A percentile compares a stretch with the other conserved stretches of the same genome.
phyloP scores from a whole-genome alignment of 1,284 basidiomycete species.

The Moniliophthora roreri region DNA sequence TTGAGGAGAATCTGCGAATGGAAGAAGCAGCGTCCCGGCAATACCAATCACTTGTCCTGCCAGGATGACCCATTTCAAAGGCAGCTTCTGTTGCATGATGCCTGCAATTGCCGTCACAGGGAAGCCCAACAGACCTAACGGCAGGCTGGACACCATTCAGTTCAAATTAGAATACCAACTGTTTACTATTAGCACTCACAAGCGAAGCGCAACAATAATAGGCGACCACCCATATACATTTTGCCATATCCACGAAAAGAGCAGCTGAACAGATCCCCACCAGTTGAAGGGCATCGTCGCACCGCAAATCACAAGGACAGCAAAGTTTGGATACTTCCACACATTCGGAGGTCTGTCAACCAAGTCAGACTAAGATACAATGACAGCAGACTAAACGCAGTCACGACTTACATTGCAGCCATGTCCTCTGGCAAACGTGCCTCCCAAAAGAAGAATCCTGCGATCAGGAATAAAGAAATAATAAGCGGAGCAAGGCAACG shows the following conservation, averaged over 20 bases:
- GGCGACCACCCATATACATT: constrained; percentile 36
- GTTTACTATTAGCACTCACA: constrained; percentile 27
- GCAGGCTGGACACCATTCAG: constrained; percentile 30
- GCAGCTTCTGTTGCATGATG: constrained; percentile 33
- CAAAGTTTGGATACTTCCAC: constrained; percentile 44
- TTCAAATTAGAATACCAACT: not conserved
- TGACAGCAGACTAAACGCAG: not conserved
- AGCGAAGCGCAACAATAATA: constrained; percentile 37
- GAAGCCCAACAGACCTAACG: constrained; percentile 35
- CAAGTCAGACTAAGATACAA: no score
- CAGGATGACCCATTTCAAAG: constrained; percentile 46
- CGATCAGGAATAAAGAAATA: constrained; percentile 37
- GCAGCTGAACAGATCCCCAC: constrained; percentile 40
- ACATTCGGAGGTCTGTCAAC: constrained; percentile 32
- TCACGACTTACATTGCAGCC: constrained; percentile 37
- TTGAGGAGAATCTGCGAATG: constrained; percentile 35
- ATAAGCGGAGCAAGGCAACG: constrained; percentile 41
- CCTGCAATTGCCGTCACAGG: constrained; percentile 39
- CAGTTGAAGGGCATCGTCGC: constrained; percentile 42
- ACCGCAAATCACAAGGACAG: constrained; percentile 32
- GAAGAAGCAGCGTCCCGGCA: constrained; percentile 41
- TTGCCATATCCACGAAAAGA: constrained; percentile 40
- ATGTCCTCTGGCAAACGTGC: constrained; percentile 34
- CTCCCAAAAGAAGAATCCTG: constrained; percentile 43
- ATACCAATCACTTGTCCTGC: constrained; percentile 36